Evolutionary conservation across 139 green algal species (phyloP).

Genomic region (Parachlorella kessleri): DNA sequence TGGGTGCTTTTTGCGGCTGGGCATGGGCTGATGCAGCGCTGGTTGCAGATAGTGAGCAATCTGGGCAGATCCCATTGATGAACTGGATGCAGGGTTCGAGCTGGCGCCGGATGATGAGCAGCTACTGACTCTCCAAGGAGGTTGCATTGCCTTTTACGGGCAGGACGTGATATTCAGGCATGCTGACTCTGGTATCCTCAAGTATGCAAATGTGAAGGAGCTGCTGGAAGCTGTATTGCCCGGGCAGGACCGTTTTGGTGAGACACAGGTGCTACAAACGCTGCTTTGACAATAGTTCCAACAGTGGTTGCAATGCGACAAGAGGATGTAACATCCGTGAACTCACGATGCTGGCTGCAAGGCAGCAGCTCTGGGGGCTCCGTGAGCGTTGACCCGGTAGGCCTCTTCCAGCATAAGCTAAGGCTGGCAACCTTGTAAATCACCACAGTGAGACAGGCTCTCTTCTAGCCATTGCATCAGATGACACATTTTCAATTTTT

Average conservation of each 20-base stretch:
- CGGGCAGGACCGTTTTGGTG: neutral
- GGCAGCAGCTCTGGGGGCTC: neutral
- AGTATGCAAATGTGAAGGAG: constrained; percentile 50
- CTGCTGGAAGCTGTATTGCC: constrained; percentile 34
- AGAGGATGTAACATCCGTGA: too few species aligned
- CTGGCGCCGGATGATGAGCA: constrained; percentile 57
- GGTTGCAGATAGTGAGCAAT: neutral
- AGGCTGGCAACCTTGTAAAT: too few species aligned
- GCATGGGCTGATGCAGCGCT: neutral
- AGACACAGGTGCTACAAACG: neutral
- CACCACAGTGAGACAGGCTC: too few species aligned
- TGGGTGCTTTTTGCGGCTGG: neutral
- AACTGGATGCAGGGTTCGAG: constrained; percentile 56
- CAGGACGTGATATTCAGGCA: constrained; percentile 50
- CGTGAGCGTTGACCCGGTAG: neutral
- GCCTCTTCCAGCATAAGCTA: neutral
- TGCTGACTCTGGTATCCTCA: constrained; percentile 60
- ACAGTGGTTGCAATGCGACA: too few species aligned
- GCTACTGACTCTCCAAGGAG: constrained; percentile 79
- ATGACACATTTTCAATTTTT: neutral
- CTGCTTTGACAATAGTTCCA: constrained; percentile 26
- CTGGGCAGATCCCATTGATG: neutral
- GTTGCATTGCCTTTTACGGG: constrained; percentile 68
- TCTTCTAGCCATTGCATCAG: too few species aligned
- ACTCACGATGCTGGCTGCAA: neutral